These are phyloP conservation scores for Amoeboaphelidium protococcarum DNA, from an alignment of 371 early-diverging fungal species.

Conservation along the genomic window DNA sequence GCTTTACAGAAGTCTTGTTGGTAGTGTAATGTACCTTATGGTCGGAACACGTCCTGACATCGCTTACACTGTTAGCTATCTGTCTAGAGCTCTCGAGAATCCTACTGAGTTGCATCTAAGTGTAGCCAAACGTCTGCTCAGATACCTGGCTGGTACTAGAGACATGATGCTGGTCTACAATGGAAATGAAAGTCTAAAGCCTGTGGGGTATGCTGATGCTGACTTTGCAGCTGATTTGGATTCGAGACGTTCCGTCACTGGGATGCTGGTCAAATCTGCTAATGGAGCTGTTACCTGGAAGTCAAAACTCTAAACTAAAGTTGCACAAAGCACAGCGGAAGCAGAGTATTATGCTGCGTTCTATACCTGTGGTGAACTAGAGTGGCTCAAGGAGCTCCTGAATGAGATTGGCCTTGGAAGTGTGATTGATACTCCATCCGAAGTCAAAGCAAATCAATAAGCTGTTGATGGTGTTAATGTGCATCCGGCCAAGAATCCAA, in stretches of 20 bases:
- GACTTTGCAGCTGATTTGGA: not conserved
- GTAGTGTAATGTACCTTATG: not conserved
- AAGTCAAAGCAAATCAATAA: too few relatives aligned
- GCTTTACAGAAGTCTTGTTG: not conserved
- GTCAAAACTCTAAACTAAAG: not conserved
- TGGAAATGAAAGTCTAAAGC: not conserved
- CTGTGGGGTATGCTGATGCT: not conserved
- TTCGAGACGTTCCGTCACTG: not conserved
- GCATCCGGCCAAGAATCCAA: not conserved
- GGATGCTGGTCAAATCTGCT: not conserved
- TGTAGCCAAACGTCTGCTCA: not conserved
- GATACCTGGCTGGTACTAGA: not conserved
- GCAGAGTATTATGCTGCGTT: not conserved
- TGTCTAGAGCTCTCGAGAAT: not conserved
- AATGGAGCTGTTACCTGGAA: not conserved
- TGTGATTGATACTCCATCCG: too few relatives aligned
- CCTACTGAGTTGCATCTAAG: not conserved
- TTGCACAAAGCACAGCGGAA: not conserved
- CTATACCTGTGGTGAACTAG: not conserved
- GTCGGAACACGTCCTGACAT: not conserved
- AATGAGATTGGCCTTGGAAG: not conserved
- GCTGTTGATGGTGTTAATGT: too few relatives aligned
- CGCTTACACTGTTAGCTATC: not conserved
- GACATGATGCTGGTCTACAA: not conserved
- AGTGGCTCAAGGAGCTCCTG: not conserved